phyloP scores from a whole-genome alignment of 2,329 filamentous ascomycete genomes.

The Pyrenophora graminea region DNA sequence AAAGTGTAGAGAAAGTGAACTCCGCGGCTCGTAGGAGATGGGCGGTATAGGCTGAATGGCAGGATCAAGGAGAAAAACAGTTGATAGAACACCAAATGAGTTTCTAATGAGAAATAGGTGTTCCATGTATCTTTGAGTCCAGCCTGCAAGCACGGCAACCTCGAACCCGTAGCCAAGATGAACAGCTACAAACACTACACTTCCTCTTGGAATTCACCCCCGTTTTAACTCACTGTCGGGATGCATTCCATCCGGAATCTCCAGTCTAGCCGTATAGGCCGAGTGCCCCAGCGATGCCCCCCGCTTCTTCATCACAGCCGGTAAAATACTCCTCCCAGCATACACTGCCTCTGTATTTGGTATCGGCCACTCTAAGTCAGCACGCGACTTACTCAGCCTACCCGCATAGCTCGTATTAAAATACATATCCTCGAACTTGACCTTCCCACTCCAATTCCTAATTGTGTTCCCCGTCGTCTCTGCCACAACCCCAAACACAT shows the following conservation, averaged over 20 bases:
- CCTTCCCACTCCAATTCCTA: slow-evolving; percentile 32
- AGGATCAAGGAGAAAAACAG: too few relatives aligned
- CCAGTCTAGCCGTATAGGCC: slow-evolving; percentile 37
- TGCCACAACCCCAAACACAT: slow-evolving; percentile 47
- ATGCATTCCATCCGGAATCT: slow-evolving; percentile 42
- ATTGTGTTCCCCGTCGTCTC: slow-evolving; percentile 34
- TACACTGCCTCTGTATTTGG: slow-evolving; percentile 33
- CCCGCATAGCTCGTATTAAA: slow-evolving; percentile 42
- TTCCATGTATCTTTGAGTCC: neutral
- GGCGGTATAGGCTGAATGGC: neutral
- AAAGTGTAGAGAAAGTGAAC: neutral
- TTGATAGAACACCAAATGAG: too few relatives aligned
- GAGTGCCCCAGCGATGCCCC: slow-evolving; percentile 23
- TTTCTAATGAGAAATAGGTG: too few relatives aligned
- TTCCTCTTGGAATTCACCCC: neutral
- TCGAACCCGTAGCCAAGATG: neutral
- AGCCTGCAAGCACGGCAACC: neutral
- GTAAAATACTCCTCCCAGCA: slow-evolving; percentile 34
- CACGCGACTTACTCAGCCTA: slow-evolving; percentile 36
- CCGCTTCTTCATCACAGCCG: slow-evolving; percentile 32
- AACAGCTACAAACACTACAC: neutral
- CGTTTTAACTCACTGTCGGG: slow-evolving; percentile 37
- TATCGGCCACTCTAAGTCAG: slow-evolving; percentile 34
- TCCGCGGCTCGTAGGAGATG: neutral
- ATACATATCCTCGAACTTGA: slow-evolving; percentile 36